These are phyloP conservation scores for Cyclotella choctawhatcheeana DNA, from an alignment of 108 stramenopile species.

Conservation along the genomic window DNA sequence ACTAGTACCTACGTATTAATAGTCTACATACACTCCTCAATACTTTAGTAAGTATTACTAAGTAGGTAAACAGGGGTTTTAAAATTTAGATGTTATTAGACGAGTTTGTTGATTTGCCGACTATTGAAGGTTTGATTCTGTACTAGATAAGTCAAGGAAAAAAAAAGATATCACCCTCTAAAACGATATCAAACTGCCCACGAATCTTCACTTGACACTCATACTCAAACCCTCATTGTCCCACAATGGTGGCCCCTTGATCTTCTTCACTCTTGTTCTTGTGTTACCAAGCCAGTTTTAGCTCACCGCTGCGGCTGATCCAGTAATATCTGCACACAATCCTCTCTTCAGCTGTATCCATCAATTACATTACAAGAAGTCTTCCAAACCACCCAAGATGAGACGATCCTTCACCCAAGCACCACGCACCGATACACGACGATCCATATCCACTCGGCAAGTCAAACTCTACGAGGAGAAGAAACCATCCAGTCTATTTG, in stretches of 20 bases:
- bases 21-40: no score
- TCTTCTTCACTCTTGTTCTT: background rate
- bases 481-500: no score
- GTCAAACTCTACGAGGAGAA: background rate
- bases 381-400: constrained; percentile 17
- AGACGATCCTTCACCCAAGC: constrained; percentile 18
- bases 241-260: background rate
- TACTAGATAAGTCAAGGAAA: no score
- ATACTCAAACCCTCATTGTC: background rate
- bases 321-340: background rate
- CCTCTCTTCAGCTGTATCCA: background rate
- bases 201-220: no score
- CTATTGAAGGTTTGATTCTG: no score
- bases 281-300: background rate
- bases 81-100: no score
- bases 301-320: no score
- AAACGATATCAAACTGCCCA: background rate
- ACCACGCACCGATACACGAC: constrained; percentile 7
- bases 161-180: background rate
- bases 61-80: no score
- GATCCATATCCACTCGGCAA: background rate
- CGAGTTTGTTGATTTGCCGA: no score
- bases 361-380: no score
- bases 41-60: no score
- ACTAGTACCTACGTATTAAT: no score